These are phyloP conservation scores for Fusarium denticulatum DNA, from an alignment of 2,329 filamentous ascomycete species.

Conservation along the genomic window DNA sequence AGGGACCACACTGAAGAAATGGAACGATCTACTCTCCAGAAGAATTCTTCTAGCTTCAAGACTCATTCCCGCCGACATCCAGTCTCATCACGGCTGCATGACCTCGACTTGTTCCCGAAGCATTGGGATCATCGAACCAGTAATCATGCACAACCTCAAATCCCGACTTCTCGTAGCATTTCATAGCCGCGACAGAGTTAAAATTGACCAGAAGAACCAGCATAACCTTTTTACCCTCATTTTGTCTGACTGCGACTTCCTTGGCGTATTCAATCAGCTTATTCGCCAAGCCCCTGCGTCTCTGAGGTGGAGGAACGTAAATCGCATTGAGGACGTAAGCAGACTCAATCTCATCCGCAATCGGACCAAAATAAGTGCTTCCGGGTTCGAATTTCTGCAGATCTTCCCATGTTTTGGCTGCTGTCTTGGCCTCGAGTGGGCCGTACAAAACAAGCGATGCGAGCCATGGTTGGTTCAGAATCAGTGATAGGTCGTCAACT, in stretches of 20 bases:
- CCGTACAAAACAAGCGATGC: conserved; percentile 18
- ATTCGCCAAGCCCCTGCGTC: conserved; percentile 17
- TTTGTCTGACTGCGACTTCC: neutral
- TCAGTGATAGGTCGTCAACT: neutral
- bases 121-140: conserved; percentile 18
- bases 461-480: conserved; percentile 14
- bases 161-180: conserved; percentile 26
- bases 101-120: neutral
- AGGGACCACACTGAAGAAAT: accelerated
- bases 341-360: neutral
- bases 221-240: neutral
- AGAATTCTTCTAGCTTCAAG: neutral
- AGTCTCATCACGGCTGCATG: conserved; percentile 27
- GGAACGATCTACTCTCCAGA: neutral
- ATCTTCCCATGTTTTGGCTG: neutral
- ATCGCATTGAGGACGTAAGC: conserved; percentile 23
- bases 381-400: neutral
- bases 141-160: conserved; percentile 22
- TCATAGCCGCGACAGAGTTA: conserved; percentile 2
- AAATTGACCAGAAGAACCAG: conserved; percentile 16
- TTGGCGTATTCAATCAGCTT: conserved; percentile 14
- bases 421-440: conserved; percentile 3
- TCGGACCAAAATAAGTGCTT: neutral
- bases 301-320: conserved; percentile 15
- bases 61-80: neutral